Evolutionary conservation across 1,139 yeast species (phyloP).

Genomic region (Nadsonia starkeyi-henricii): DNA sequence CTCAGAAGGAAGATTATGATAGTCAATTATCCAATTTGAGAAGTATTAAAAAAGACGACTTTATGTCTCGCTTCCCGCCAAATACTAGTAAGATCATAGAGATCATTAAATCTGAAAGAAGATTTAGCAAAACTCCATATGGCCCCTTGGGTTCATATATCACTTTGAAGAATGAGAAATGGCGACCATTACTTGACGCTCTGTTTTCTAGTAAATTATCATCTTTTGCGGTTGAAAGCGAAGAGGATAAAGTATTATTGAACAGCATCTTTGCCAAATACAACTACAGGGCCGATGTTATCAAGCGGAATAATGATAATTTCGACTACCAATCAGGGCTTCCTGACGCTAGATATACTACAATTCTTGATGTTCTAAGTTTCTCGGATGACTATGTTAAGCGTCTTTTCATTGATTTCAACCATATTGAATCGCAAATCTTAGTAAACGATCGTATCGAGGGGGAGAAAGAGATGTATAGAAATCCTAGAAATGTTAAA

Average conservation of each 20-base stretch:
- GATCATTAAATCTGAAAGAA: conserved; percentile 25
- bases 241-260: conserved; percentile 43
- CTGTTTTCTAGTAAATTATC: conserved; percentile 35
- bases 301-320: conserved; percentile 44
- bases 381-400: conserved; percentile 41
- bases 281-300: conserved; percentile 21
- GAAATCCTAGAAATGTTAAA: conserved; percentile 29
- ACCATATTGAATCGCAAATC: conserved; percentile 44
- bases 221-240: conserved; percentile 54
- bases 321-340: conserved; percentile 36
- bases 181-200: conserved; percentile 51
- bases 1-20: conserved; percentile 6
- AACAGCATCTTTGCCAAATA: conserved; percentile 30
- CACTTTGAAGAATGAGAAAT: conserved; percentile 42
- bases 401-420: conserved; percentile 52
- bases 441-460: conserved; percentile 36
- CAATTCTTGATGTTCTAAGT: conserved; percentile 48
- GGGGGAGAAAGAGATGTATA: conserved; percentile 35
- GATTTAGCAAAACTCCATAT: conserved; percentile 41
- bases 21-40: background rate
- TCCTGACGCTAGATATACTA: conserved; percentile 27
- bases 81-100: conserved; percentile 21
- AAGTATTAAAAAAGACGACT: background rate
- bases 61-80: background rate
- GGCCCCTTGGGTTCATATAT: conserved; percentile 73